Percentiles rank a stretch among this genome's conserved stretches.
These are phyloP conservation scores for Fusarium vanettenii DNA, from an alignment of 2,329 filamentous ascomycete species.

Conservation along the genomic window DNA sequence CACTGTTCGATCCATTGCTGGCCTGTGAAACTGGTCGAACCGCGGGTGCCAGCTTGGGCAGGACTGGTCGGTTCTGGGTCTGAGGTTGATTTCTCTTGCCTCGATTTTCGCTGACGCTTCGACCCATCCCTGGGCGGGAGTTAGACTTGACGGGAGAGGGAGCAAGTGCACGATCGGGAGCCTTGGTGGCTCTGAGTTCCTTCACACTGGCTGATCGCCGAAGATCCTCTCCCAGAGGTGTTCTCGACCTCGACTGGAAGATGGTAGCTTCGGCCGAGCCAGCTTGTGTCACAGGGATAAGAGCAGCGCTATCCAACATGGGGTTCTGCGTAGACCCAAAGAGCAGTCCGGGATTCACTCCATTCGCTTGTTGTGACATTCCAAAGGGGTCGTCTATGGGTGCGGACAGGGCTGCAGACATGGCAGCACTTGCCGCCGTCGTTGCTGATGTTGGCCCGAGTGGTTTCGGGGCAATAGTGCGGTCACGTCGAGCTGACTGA, in stretches of 20 bases:
- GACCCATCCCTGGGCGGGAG: conserved; percentile 61
- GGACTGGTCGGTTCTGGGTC: conserved; percentile 50
- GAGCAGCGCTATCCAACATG: conserved; percentile 54
- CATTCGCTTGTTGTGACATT: conserved; percentile 57
- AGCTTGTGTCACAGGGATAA: conserved; percentile 45
- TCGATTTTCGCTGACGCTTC: conserved; percentile 66
- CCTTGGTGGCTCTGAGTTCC: conserved; percentile 56
- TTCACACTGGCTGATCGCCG: conserved; percentile 60
- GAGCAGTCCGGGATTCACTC: conserved; percentile 70
- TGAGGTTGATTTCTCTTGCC: conserved; percentile 52
- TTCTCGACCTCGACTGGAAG: conserved; percentile 40
- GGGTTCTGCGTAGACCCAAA: conserved; percentile 65
- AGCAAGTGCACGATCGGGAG: conserved; percentile 54
- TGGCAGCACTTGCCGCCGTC: conserved; percentile 44
- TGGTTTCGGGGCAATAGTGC: conserved; percentile 63
- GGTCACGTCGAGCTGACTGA: conserved; percentile 55
- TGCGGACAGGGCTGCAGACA: conserved; percentile 55
- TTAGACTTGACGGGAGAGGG: conserved; percentile 65
- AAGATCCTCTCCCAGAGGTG: conserved; percentile 50
- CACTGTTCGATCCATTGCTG: conserved; percentile 46
- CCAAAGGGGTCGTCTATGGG: conserved; percentile 64
- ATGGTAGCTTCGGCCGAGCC: conserved; percentile 45
- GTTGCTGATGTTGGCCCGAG: conserved; percentile 47
- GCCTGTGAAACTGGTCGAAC: conserved; percentile 51
- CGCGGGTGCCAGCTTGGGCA: conserved; percentile 62